These are phyloP conservation scores for Xylaria intraflava DNA, from an alignment of 495 filamentous ascomycete genomes.

Conservation along the genomic window DNA sequence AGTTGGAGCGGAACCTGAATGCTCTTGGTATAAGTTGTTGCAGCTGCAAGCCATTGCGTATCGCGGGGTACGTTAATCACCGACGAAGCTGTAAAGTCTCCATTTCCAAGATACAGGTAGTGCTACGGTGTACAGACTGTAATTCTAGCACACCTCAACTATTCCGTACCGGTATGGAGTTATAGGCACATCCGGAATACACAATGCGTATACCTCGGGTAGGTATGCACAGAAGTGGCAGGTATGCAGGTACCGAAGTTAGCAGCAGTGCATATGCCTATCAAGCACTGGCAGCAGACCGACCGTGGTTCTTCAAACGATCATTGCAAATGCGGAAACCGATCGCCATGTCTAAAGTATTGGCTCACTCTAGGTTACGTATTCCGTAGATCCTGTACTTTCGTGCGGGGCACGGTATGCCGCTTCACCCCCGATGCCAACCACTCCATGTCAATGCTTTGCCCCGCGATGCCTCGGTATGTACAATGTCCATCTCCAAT, in stretches of 20 bases:
- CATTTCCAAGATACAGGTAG: neutral
- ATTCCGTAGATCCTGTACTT: too few relatives aligned
- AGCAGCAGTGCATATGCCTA: too few relatives aligned
- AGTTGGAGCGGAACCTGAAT: too few relatives aligned
- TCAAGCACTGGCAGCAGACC: neutral
- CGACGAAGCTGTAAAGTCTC: neutral
- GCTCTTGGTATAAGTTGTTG: too few relatives aligned
- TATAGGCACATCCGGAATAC: too few relatives aligned
- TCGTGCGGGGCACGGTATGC: neutral
- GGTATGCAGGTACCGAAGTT: too few relatives aligned
- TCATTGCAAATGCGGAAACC: neutral
- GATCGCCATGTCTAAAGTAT: neutral
- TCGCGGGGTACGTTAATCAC: too few relatives aligned
- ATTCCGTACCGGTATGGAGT: too few relatives aligned
- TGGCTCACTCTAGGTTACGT: neutral
- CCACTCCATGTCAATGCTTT: constrained; percentile 2
- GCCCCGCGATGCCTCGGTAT: neutral
- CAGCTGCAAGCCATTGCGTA: constrained; percentile 7
- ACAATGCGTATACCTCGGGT: too few relatives aligned
- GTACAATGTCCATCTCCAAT: neutral
- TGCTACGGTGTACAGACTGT: too few relatives aligned
- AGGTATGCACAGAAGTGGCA: too few relatives aligned
- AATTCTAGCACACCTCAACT: too few relatives aligned
- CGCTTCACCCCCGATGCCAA: neutral
- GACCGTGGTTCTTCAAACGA: neutral